A percentile compares a stretch with the other conserved stretches of the same genome.
phyloP scores from a whole-genome alignment of 305 asterid species.

The Solanum aculeatissimum region DNA sequence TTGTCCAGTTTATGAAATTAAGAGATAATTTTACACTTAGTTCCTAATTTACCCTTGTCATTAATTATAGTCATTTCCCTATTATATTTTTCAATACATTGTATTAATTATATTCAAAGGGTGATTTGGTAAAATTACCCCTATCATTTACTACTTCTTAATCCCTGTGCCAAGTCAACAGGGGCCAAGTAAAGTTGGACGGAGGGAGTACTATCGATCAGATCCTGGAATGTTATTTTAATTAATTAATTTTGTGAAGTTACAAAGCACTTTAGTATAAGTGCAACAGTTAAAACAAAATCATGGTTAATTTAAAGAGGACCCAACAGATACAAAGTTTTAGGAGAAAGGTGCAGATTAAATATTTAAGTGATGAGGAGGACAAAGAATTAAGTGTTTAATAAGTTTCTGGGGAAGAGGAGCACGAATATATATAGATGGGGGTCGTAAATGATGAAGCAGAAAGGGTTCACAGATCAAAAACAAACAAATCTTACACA shows the following conservation, averaged over 20 bases:
- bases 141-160: too few relatives aligned
- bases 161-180: too few relatives aligned
- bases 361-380: neutral
- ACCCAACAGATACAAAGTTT: neutral
- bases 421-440: neutral
- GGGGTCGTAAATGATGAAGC: neutral
- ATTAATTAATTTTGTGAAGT: neutral
- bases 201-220: neutral
- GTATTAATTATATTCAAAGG: too few relatives aligned
- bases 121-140: too few relatives aligned
- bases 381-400: neutral
- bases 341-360: neutral
- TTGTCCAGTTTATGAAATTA: too few relatives aligned
- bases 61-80: too few relatives aligned
- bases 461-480: neutral
- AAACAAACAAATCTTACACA: conserved; percentile 7
- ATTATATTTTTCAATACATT: too few relatives aligned
- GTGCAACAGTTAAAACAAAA: neutral
- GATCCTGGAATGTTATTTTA: neutral
- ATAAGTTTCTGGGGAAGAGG: neutral
- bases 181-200: too few relatives aligned
- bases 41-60: too few relatives aligned
- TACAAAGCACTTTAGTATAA: neutral
- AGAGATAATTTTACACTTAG: too few relatives aligned
- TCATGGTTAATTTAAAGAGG: neutral